Base-by-base conservation (phyloP, 1,284 basidiomycete genomes). In the Tylopilus sp. region DNA sequence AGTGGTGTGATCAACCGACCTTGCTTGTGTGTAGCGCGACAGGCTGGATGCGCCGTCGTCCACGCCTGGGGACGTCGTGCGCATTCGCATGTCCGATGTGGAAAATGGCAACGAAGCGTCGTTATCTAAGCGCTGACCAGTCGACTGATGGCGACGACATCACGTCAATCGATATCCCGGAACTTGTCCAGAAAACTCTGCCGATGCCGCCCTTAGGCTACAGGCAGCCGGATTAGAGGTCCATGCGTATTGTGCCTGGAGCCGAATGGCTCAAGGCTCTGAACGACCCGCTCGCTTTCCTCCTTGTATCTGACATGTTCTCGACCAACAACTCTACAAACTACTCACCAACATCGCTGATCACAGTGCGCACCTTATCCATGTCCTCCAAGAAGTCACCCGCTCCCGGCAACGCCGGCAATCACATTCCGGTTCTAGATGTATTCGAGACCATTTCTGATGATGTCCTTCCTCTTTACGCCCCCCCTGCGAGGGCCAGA, bases 401-500 rank as follows among this genome's bases (percentile, higher is more conserved):
- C n/a, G 14, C 19, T 31, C 25, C 37, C 29, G 58, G 57, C 54
- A 48, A 56, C 39, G 39, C 54, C 13, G n/a, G 6, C 50, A 33
- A 59, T 39, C 50, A 23, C 29, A 14, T 69, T 54, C 45, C 62
- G 27, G 45, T 23, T 5, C 50, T 60, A 27, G 48, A 60, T 17
- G 55, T 45, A 33, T n/a, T 39, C 29, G 58, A 68, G 29, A 1
- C 63, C 25, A 34, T 31, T 50, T 58, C 67, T 7, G 55, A 75
- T 23, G 68, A 70, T 8, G 42, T 7, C 2, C 78, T 80, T 54
- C 79, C 79, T 13, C 42, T 78, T 33, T 71, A 78, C 50, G 57
- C 69, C 21, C 29, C 61, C 52, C 34, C 70, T 37, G 33, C 25
- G 55, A 60, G n/a, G 8, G 17, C 27, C 50, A 31, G 29, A 3